These are phyloP conservation scores for Fusarium buharicum DNA, from an alignment of 2,329 filamentous ascomycete genomes.

Conservation along the genomic window DNA sequence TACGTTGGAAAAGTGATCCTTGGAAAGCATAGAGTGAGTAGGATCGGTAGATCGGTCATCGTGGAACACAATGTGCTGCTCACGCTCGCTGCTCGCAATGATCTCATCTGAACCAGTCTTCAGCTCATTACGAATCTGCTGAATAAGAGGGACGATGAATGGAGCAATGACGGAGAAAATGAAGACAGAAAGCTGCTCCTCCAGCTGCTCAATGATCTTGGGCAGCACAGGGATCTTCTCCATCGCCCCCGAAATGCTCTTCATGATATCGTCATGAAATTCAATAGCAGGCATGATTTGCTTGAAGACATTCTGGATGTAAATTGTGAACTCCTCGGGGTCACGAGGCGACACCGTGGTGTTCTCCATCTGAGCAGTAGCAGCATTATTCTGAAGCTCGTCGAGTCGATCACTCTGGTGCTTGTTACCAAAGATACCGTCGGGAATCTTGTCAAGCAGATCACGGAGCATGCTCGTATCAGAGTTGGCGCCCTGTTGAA, in stretches of 20 bases:
- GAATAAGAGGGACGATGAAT: slow-evolving; percentile 85
- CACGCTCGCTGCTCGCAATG: slow-evolving; percentile 82
- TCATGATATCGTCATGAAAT: slow-evolving; percentile 90
- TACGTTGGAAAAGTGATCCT: slow-evolving; percentile 92
- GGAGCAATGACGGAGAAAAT: slow-evolving; percentile 93
- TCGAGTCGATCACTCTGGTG: slow-evolving; percentile 80
- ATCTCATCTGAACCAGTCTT: slow-evolving; percentile 87
- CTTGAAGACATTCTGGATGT: slow-evolving; percentile 76
- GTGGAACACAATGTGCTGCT: slow-evolving; percentile 88
- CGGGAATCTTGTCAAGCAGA: slow-evolving; percentile 83
- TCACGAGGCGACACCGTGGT: slow-evolving; percentile 78
- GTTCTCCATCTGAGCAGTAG: slow-evolving; percentile 79
- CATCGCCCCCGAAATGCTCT: slow-evolving; percentile 79
- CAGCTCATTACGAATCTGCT: slow-evolving; percentile 87
- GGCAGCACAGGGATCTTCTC: slow-evolving; percentile 88
- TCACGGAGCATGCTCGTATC: slow-evolving; percentile 81
- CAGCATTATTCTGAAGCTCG: slow-evolving; percentile 80
- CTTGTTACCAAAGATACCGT: slow-evolving; percentile 79
- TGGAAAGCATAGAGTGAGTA: slow-evolving; percentile 94
- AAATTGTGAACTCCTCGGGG: slow-evolving; percentile 84
- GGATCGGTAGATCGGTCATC: slow-evolving; percentile 82
- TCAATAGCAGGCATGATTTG: slow-evolving; percentile 91
- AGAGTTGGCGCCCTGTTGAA: slow-evolving; percentile 70
- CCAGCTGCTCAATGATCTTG: slow-evolving; percentile 84
- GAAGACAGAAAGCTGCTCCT: slow-evolving; percentile 88